These are phyloP conservation scores for Cyberlindnera americana DNA, from an alignment of 805 yeast species.

Conservation along the genomic window DNA sequence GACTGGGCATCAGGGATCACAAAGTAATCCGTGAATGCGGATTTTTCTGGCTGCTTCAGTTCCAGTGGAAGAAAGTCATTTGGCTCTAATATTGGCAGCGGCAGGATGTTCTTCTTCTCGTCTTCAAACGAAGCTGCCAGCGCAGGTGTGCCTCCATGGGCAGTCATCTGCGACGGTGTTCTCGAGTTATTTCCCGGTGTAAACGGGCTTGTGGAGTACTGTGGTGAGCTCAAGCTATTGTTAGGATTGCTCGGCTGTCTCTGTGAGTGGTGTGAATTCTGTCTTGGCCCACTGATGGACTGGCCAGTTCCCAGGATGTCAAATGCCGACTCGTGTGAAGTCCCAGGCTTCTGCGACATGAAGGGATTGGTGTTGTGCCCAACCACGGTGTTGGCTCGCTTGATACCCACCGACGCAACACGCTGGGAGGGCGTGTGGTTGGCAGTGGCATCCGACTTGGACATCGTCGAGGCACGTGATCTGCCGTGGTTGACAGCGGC, in stretches of 20 bases:
- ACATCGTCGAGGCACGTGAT: slow-evolving; percentile 1
- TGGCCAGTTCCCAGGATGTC: slow-evolving; percentile 10
- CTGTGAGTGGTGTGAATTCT: slow-evolving; percentile 7
- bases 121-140: slow-evolving; percentile 25
- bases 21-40: slow-evolving; percentile 52
- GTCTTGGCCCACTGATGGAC: slow-evolving; percentile 10
- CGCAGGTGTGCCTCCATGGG: slow-evolving; percentile 5
- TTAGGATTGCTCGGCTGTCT: slow-evolving; percentile 1
- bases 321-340: background rate
- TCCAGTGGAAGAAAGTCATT: slow-evolving; percentile 57
- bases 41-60: slow-evolving; percentile 40
- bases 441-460: background rate
- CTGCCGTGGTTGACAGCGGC: background rate
- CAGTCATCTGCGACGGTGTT: slow-evolving; percentile 28
- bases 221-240: background rate
- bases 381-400: slow-evolving; percentile 9
- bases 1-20: slow-evolving; percentile 36
- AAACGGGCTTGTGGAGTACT: background rate
- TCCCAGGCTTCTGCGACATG: background rate
- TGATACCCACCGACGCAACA: background rate
- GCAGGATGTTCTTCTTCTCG: slow-evolving; percentile 46
- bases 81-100: slow-evolving; percentile 63
- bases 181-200: slow-evolving; percentile 26
- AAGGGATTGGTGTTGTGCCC: slow-evolving; percentile 11
- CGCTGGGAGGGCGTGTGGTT: slow-evolving; percentile 1